A percentile compares a stretch with the other conserved stretches of the same genome.
Evolutionary conservation across 2,329 filamentous ascomycete genomes (phyloP).

Genomic region (Rhynchosporium secalis): DNA sequence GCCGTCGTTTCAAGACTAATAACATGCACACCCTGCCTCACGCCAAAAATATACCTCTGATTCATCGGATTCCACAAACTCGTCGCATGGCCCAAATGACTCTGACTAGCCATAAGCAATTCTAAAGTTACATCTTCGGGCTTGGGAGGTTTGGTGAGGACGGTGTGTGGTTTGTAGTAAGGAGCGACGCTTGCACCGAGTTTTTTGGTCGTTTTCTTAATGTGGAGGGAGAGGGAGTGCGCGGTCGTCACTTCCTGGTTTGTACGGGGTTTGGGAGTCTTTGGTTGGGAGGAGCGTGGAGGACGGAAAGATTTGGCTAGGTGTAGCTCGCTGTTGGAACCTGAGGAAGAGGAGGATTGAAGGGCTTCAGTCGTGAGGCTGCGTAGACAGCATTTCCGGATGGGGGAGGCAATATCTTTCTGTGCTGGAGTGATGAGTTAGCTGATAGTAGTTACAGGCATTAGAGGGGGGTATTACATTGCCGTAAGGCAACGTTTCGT

Average conservation of each 20-base stretch:
- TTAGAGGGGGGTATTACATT: constrained; percentile 46
- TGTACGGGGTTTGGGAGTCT: constrained; percentile 1
- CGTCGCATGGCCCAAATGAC: constrained; percentile 86
- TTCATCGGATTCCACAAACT: constrained; percentile 95
- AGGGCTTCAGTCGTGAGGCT: constrained; percentile 40
- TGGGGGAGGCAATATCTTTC: constrained; percentile 50
- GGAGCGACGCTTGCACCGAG: constrained; percentile 52
- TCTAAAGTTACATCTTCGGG: constrained; percentile 85
- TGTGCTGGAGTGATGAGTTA: constrained; percentile 48
- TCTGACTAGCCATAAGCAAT: constrained; percentile 82
- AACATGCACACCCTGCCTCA: constrained; percentile 86
- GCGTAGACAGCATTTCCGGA: constrained; percentile 44
- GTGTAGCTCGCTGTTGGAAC: constrained; percentile 30
- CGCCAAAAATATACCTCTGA: constrained; percentile 89
- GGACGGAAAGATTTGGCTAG: constrained; percentile 26
- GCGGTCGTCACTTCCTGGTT: constrained; percentile 23
- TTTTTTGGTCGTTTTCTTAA: constrained; percentile 48
- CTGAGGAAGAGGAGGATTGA: constrained; percentile 27
- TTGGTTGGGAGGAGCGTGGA: background rate
- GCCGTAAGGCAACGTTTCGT: constrained; percentile 54
- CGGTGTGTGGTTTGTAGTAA: constrained; percentile 64
- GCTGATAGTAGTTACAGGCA: background rate
- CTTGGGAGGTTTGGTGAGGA: constrained; percentile 71
- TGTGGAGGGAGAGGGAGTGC: constrained; percentile 34
- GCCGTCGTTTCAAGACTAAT: constrained; percentile 89